Conservation (phyloP, 2,329 filamentous ascomycete genomes). For the Magnaporthales sp. region DNA sequence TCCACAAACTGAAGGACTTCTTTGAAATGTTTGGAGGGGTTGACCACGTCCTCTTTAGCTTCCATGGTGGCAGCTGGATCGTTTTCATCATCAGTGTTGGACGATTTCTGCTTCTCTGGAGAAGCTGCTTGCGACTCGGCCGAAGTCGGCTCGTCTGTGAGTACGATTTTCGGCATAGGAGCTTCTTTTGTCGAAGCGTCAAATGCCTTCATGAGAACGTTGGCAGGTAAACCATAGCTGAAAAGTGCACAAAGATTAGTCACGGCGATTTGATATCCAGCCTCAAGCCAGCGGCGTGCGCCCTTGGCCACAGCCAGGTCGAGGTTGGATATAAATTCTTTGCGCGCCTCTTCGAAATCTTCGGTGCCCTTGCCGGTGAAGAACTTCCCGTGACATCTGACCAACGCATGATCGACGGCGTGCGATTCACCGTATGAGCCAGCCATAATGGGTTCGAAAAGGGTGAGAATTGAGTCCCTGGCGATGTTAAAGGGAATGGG, state of each 20-base stretch:
- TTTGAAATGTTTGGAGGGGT: background rate
- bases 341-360: constrained; percentile 32
- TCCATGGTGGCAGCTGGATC: constrained; percentile 7
- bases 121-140: too few species aligned
- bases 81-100: constrained; percentile 8
- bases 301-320: constrained; percentile 56
- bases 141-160: too few species aligned
- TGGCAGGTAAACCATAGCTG: constrained; percentile 42
- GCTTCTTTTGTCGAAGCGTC: constrained; percentile 3
- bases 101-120: too few species aligned
- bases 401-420: too few species aligned
- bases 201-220: constrained; percentile 34
- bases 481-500: too few species aligned
- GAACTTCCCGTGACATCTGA: constrained; percentile 46
- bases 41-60: constrained; percentile 7
- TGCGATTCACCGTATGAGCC: too few species aligned
- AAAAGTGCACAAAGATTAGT: constrained; percentile 44
- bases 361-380: constrained; percentile 44
- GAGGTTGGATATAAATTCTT: constrained; percentile 43
- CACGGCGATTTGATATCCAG: constrained; percentile 48
- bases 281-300: constrained; percentile 45
- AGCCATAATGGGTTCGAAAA: too few species aligned
- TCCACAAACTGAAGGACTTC: constrained; percentile 25
- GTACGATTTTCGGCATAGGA: too few species aligned
- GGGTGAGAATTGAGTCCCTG: too few species aligned